phyloP scores from a whole-genome alignment of 345 rosid genomes.

The Carallia pectinifolia region DNA sequence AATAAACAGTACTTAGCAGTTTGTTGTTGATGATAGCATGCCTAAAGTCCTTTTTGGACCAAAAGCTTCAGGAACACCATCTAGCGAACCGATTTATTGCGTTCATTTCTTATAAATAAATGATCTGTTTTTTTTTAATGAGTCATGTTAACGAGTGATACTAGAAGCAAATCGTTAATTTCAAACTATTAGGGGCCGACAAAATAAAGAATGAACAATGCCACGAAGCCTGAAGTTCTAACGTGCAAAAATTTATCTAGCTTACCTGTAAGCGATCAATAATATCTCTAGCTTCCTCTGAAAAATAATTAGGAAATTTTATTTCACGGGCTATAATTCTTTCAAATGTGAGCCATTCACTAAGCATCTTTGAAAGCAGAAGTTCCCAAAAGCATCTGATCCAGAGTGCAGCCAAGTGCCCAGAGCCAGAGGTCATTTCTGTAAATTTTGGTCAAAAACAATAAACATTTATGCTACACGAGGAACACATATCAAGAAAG shows the following conservation, averaged over 20 bases:
- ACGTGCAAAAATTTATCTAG: conserved; percentile 17
- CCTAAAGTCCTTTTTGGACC: too few relatives aligned
- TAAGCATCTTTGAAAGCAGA: conserved; percentile 96
- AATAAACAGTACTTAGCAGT: too few relatives aligned
- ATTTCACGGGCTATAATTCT: conserved; percentile 89
- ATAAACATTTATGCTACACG: conserved; percentile 30
- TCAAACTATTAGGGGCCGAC: too few relatives aligned
- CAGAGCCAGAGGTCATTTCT: conserved; percentile 98
- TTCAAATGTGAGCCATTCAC: conserved; percentile 98
- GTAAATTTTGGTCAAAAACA: conserved; percentile 41
- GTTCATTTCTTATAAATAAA: too few relatives aligned
- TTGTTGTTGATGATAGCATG: too few relatives aligned
- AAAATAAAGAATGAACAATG: too few relatives aligned
- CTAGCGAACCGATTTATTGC: too few relatives aligned
- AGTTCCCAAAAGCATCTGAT: conserved; percentile 99
- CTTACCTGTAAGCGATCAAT: conserved; percentile 82
- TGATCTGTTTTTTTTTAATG: too few relatives aligned
- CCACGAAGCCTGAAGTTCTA: background rate
- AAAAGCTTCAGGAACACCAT: too few relatives aligned
- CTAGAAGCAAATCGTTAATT: too few relatives aligned
- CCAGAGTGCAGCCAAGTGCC: conserved; percentile 99
- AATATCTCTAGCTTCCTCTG: conserved; percentile 81
- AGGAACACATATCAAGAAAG: conserved; percentile 26
- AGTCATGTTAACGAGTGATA: too few relatives aligned
- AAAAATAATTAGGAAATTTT: conserved; percentile 85